A percentile compares a stretch with the other conserved stretches of the same genome.
Evolutionary conservation across 371 early-diverging fungal species (phyloP).

Genomic region (Capillidium heterosporum): DNA sequence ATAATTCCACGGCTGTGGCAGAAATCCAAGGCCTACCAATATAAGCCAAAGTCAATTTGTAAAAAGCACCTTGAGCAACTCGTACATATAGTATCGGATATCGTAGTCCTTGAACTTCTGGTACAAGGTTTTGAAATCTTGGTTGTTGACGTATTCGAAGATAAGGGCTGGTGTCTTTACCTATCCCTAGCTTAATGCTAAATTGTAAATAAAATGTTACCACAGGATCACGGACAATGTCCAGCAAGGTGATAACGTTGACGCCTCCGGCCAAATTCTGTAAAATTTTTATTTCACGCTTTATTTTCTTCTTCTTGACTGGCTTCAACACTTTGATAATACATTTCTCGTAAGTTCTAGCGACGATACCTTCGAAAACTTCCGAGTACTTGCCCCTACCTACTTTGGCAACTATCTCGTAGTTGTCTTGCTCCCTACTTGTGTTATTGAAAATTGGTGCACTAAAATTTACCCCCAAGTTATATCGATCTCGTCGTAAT

Average conservation of each 20-base stretch:
- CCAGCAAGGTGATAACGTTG: constrained; percentile 83
- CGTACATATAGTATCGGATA: constrained; percentile 89
- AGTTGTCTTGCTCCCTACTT: constrained; percentile 73
- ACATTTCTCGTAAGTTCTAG: constrained; percentile 54
- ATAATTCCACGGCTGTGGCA: constrained; percentile 98
- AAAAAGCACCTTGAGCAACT: constrained; percentile 70
- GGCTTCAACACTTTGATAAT: constrained; percentile 99
- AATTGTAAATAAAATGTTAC: constrained; percentile 16
- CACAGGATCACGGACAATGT: constrained; percentile 91
- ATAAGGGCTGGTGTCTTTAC: constrained; percentile 92
- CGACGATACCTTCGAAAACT: constrained; percentile 94
- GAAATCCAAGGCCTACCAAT: constrained; percentile 75
- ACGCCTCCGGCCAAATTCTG: constrained; percentile 89
- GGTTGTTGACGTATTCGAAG: constrained; percentile 86
- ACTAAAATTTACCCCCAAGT: constrained; percentile 51
- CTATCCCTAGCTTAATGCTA: constrained; percentile 12
- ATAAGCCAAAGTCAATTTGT: background rate
- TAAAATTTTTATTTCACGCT: constrained; percentile 96
- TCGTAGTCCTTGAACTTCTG: constrained; percentile 78
- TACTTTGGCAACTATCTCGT: constrained; percentile 90
- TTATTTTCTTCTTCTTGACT: constrained; percentile 97
- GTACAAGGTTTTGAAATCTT: constrained; percentile 55
- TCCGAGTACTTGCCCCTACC: constrained; percentile 99
- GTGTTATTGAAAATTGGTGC: background rate
- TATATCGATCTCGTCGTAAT: constrained; percentile 79